Evolutionary conservation across 1,139 yeast genomes (phyloP), one percentile per base, ranked within the genome.

Genomic region (Scheffersomyces quercinus): DNA sequence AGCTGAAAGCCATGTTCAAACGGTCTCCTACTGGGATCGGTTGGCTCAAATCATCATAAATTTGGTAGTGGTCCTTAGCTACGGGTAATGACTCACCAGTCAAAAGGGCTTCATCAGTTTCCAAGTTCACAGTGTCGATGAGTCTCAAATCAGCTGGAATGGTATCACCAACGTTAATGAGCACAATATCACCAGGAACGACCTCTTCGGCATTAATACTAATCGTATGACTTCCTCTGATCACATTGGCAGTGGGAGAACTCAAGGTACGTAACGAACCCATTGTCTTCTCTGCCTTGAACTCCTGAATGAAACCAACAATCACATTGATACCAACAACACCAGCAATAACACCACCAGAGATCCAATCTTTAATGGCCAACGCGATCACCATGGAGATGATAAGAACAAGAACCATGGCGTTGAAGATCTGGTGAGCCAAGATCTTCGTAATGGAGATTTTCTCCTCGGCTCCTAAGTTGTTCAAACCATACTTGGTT

Each of bases 341-440:
- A 16, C 56, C 56, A 0, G 58, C 98, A 37, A 89, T 81, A 2
- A 91, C 80, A 14, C 88, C 73, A 4, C 90, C 96, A 3, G 90
- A 83, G 48, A 91, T 77, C 99, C 99, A 95, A 61, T 93, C 99
- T 58, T 58, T 56, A 49, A 67, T 65, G 36, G 69, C 70, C 24
- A 66, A 53, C 1, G 71, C 70, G 39, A 67, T 67, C 6, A 67
- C 42, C 67, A 64, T 65, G 36, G 71, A 67, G 35, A 67, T 67
- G 43, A 67, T 52, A 46, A 67, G 60, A 28, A 67, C 71, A 54
- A 67, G 52, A 34, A 66, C 64, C 72, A 67, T 67, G 44, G 72
- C 72, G 44, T 67, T 67, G 48, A 66, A 65, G n/a, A 67, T 59
- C 45, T 67, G 72, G 45, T 67, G 71, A 26, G 70, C 70, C 37